These are phyloP conservation scores for Paracoccidioides brasiliensis DNA, from an alignment of 2,329 filamentous ascomycete genomes.

Conservation along the genomic window DNA sequence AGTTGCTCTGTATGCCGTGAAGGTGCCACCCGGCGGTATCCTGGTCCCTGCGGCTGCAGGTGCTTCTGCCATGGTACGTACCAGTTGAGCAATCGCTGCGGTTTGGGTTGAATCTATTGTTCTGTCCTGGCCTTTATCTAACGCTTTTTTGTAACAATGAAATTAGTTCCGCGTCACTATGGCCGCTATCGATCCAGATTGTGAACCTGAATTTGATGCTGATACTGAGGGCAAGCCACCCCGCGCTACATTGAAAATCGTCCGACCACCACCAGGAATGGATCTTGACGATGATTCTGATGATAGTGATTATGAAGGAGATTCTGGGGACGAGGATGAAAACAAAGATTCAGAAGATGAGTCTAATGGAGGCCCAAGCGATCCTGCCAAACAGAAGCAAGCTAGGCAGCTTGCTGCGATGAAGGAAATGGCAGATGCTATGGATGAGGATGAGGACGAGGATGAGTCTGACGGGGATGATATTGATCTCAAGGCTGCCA, in stretches of 20 bases:
- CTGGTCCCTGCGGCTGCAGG: slow-evolving; percentile 67
- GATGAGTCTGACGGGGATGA: slow-evolving; percentile 58
- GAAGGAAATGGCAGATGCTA: slow-evolving; percentile 60
- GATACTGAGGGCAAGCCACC: slow-evolving; percentile 49
- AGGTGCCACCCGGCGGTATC: slow-evolving; percentile 74
- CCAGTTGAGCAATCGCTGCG: slow-evolving; percentile 3
- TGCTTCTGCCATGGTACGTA: slow-evolving; percentile 70
- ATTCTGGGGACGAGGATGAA: slow-evolving; percentile 46
- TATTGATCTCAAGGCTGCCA: slow-evolving; percentile 34
- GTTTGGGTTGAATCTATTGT: background rate
- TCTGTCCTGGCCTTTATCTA: slow-evolving; percentile 2
- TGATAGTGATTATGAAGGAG: slow-evolving; percentile 47
- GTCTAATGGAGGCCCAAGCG: slow-evolving; percentile 76
- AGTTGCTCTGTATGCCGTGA: slow-evolving; percentile 82
- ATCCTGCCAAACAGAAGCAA: slow-evolving; percentile 80
- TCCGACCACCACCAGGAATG: slow-evolving; percentile 54
- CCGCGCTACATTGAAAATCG: slow-evolving; percentile 80
- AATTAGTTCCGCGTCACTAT: slow-evolving; percentile 88
- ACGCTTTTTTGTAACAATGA: background rate
- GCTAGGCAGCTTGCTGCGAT: slow-evolving; percentile 64
- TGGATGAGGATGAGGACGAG: slow-evolving; percentile 44
- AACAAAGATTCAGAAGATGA: slow-evolving; percentile 49
- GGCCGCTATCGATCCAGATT: slow-evolving; percentile 90
- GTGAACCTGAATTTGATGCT: slow-evolving; percentile 53
- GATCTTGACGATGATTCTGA: slow-evolving; percentile 49